Conservation (phyloP, 2,329 filamentous ascomycete genomes). For the Calonectria hongkongensis region DNA sequence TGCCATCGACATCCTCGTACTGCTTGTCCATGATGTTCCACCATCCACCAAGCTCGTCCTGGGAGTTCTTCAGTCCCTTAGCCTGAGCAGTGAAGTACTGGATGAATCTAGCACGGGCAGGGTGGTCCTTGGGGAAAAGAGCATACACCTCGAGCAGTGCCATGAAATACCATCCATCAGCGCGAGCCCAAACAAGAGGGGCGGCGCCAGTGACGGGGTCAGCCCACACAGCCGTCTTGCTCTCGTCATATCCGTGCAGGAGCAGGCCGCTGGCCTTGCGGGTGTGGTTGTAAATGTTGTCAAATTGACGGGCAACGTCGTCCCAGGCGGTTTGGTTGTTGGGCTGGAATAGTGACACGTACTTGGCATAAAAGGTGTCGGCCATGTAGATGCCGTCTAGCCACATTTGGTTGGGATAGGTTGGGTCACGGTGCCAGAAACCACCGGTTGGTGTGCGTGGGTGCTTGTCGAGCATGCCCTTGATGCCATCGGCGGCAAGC, state of each 20-base stretch:
- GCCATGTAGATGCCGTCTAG: constrained; percentile 74
- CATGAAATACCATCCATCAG: constrained; percentile 73
- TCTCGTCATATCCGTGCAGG: constrained; percentile 73
- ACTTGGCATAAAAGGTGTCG: constrained; percentile 65
- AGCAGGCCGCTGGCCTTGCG: constrained; percentile 64
- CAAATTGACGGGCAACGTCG: constrained; percentile 67
- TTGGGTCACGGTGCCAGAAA: constrained; percentile 70
- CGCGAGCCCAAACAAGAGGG: constrained; percentile 72
- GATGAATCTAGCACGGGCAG: constrained; percentile 60
- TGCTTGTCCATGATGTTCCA: constrained; percentile 74
- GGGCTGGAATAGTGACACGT: constrained; percentile 61
- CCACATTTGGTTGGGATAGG: constrained; percentile 74
- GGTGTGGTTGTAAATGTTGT: constrained; percentile 66
- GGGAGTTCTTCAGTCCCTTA: constrained; percentile 63
- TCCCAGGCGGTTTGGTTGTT: constrained; percentile 64
- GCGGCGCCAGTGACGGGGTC: constrained; percentile 69
- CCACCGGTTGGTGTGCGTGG: constrained; percentile 70
- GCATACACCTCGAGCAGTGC: constrained; percentile 71
- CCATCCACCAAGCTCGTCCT: constrained; percentile 70
- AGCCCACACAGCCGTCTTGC: constrained; percentile 70
- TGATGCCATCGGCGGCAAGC: constrained; percentile 66
- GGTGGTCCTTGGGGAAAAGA: constrained; percentile 62
- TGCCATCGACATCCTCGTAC: constrained; percentile 68
- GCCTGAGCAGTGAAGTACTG: constrained; percentile 64
- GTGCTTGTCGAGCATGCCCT: constrained; percentile 67